Conservation (phyloP, 176 grass and related monocot genomes). For the Cenchrus fungigraminus region DNA sequence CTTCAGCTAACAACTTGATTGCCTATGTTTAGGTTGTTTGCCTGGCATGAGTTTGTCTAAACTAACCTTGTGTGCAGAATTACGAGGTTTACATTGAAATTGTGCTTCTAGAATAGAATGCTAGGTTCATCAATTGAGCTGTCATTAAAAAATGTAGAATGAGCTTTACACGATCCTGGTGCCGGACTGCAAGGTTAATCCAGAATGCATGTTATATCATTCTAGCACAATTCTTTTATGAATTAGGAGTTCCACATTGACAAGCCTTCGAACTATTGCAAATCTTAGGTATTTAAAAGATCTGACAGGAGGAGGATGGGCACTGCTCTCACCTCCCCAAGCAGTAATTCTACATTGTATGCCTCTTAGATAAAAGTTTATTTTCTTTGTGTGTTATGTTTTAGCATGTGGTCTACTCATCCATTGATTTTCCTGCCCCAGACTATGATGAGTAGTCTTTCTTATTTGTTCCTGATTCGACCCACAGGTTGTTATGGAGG, state of each 20-base stretch:
- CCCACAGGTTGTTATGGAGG: too few relatives aligned
- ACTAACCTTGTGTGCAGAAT: background rate
- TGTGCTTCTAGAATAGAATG: background rate
- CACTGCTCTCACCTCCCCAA: too few relatives aligned
- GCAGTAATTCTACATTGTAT: too few relatives aligned
- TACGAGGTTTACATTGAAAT: background rate
- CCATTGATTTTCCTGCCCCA: too few relatives aligned
- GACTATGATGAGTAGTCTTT: too few relatives aligned
- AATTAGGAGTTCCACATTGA: background rate
- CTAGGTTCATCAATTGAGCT: too few relatives aligned
- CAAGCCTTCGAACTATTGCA: background rate
- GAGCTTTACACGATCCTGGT: background rate
- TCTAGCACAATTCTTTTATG: background rate
- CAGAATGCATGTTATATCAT: background rate
- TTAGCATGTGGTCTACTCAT: too few relatives aligned
- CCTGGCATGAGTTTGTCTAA: background rate
- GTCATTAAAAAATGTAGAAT: background rate
- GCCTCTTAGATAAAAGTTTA: too few relatives aligned
- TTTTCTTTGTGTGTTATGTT: too few relatives aligned
- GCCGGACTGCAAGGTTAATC: background rate
- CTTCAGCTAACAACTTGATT: background rate
- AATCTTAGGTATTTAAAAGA: background rate
- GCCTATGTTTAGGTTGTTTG: background rate
- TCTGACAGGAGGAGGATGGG: too few relatives aligned
- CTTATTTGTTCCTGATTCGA: too few relatives aligned